A percentile compares a stretch with the other conserved stretches of the same genome.
These are phyloP conservation scores for Oidiodendron maius DNA, from an alignment of 495 filamentous ascomycete genomes.

Conservation along the genomic window DNA sequence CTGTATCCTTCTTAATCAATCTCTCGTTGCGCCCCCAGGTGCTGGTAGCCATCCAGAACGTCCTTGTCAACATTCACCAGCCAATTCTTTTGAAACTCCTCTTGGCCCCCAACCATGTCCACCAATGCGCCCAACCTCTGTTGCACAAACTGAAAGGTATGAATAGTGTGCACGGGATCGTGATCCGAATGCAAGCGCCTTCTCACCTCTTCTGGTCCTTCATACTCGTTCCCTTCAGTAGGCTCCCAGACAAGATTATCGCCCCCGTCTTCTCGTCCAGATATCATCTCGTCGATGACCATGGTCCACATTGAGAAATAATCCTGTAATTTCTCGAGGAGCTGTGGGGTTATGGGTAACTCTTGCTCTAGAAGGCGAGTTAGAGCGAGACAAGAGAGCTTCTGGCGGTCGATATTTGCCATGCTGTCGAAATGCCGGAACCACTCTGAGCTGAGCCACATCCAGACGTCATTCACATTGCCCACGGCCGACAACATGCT, in stretches of 20 bases:
- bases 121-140: conserved; percentile 62
- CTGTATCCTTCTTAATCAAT: neutral
- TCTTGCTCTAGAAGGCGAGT: conserved; percentile 70
- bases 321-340: conserved; percentile 41
- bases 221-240: conserved; percentile 57
- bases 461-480: conserved; percentile 41
- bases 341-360: conserved; percentile 39
- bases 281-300: conserved; percentile 35
- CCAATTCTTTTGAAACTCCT: conserved; percentile 71
- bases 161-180: conserved; percentile 67
- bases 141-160: conserved; percentile 64
- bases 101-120: conserved; percentile 59
- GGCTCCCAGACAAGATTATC: conserved; percentile 59
- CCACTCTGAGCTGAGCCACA: conserved; percentile 85
- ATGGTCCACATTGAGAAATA: conserved; percentile 49
- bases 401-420: conserved; percentile 64
- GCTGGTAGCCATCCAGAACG: conserved; percentile 61
- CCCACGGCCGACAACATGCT: conserved; percentile 43
- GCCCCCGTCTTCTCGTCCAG: conserved; percentile 15
- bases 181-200: conserved; percentile 45
- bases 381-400: conserved; percentile 75
- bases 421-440: conserved; percentile 82
- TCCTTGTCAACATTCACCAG: conserved; percentile 82
- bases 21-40: conserved; percentile 2
- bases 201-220: conserved; percentile 56